Evolutionary conservation across 306 rosid genomes (phyloP), one percentile per base, ranked within the genome.

Genomic region (Geum urbanum): DNA sequence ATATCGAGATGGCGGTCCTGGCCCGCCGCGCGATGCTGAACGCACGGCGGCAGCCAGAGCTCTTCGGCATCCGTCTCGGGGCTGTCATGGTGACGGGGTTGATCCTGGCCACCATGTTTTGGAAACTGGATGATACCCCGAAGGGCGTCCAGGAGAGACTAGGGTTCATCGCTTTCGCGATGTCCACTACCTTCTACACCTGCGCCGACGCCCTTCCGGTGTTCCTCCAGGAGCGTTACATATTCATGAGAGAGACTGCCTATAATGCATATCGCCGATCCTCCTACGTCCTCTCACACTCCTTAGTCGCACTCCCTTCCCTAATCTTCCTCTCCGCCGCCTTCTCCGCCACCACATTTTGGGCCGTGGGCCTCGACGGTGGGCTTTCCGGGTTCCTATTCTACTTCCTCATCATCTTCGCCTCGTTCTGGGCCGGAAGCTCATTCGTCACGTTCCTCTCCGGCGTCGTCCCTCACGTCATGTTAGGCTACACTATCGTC

Each of bases 111-210:
- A 94, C 99, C 5, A 75, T 94, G 84, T 94, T 85, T 44, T 94
- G 96, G 95, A 77, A 83, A 0, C 87, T 94, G 0, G 99, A 94
- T 11, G 66, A 81, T 54, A 80, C 97, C 0, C 99, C 99, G 0
- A 91, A 84, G 71, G 99, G 99, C 0, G 87, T 82, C 5, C 95
- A 94, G 68, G 99, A 91, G 32, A 84, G 97, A 13, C 70, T 95
- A 0, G 99, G 99, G 0, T 95, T 95, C 77, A 83, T 91, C 74
- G 97, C 99, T 0, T 95, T 95, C 53, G 99, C 99, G 1, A 95
- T 95, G 99, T 95, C 99, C 46, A 95, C 99, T 5, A 91, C 99
- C 0, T 94, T 85, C 84, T 94, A 94, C 80, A 89, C 97, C 10
- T 91, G 97, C 5, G 97, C 99, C 0, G 97, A 94, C 67, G 97